Evolutionary conservation across 1,139 yeast genomes (phyloP), one percentile per base, ranked within the genome.

Genomic region (Kodamaea plutei): DNA sequence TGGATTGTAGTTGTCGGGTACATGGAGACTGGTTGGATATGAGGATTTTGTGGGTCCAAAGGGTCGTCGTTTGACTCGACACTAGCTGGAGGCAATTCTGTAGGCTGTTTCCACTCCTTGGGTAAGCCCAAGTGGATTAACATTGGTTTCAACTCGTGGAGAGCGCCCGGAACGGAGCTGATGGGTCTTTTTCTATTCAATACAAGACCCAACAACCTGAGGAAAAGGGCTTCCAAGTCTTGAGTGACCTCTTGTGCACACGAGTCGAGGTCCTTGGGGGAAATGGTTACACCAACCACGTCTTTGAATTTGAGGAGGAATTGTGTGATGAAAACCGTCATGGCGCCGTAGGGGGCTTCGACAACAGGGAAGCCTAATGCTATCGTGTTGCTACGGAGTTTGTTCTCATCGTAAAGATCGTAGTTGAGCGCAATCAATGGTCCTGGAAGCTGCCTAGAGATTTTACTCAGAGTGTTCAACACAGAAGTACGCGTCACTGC

Each of bases 251-350:
- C 38, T 14, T 54, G 48, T 3, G 25, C 31, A 13, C 27, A 26
- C 5, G 15, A 12, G 43, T 74, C 79, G 20, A 75, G 56, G 41
- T 70, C 75, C 37, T 65, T 70, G 8, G 79, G 77, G 0, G 68
- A 63, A 8, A 71, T 36, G 8, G 50, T 56, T 27, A 61, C 56
- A 22, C 54, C 54, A 2, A 60, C 32, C 5, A 57, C 36, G 5
- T 51, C 48, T 33, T 50, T 54, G 40, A 73, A 75, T 42, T 69
- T 72, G 29, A 58, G 57, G 20, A 72, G 47, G 36, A 64, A 75
- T 6, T 69, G 54, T 39, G 72, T 50, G 4, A 75, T 48, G 34
- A 49, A 58, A 15, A 69, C 39, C 10, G 74, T 58, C 39, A 71
- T 76, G 21, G 56, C 56, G 0, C 76, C 79, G 42, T 62, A 67